Evolutionary conservation across 768 basidiomycete species (phyloP).

Genomic region (Pisolithus microcarpus): DNA sequence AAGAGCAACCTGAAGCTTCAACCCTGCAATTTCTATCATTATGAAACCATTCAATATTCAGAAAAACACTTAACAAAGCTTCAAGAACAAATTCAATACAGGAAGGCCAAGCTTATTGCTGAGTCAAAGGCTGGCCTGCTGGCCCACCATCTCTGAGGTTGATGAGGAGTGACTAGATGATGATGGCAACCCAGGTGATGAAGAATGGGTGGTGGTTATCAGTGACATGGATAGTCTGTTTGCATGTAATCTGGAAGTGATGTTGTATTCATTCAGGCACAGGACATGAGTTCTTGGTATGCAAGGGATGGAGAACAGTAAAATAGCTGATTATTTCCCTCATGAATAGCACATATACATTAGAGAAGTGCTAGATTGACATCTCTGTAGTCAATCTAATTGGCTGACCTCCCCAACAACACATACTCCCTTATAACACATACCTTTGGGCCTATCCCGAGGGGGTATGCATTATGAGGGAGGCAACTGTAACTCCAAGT

Average conservation of each 20-base stretch:
- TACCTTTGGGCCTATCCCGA: slow-evolving; percentile 1
- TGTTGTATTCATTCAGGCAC: no score
- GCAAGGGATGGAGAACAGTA: no score
- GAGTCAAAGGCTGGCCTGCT: slow-evolving; percentile 9
- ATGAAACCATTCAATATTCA: slow-evolving; percentile 9
- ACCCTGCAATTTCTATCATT: background rate
- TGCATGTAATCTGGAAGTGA: no score
- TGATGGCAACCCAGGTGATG: slow-evolving; percentile 18
- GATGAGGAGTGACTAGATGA: slow-evolving; percentile 21
- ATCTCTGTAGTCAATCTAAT: background rate
- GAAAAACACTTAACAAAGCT: slow-evolving; percentile 13
- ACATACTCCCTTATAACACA: slow-evolving; percentile 3
- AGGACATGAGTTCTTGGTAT: no score
- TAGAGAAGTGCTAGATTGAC: background rate
- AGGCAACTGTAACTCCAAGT: background rate
- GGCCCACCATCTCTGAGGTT: slow-evolving; percentile 9
- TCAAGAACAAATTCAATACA: slow-evolving; percentile 6
- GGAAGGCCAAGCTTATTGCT: no score
- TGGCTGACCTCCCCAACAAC: background rate
- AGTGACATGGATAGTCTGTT: no score
- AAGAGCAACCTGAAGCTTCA: background rate
- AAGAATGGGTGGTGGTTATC: slow-evolving; percentile 14
- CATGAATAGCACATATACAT: background rate
- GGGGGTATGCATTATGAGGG: slow-evolving; percentile 2
- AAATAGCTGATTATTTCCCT: background rate